Base-by-base conservation (phyloP, 768 basidiomycete genomes). In the Lentinula boryana region DNA sequence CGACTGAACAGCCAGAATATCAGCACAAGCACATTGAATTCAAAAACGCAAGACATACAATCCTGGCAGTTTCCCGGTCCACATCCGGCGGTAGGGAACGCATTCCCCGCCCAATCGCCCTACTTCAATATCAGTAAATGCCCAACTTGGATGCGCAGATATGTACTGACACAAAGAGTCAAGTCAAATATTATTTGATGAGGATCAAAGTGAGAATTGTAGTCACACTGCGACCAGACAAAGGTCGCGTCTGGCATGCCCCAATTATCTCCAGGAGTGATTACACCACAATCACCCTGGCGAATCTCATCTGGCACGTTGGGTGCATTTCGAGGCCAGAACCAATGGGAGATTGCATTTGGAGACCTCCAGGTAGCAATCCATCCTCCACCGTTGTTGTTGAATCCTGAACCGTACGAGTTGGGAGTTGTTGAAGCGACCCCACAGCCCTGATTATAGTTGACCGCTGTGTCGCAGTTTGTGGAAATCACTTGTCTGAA, bases 391-490 rank as follows among this genome's bases (percentile, higher is more conserved):
- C 80, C 78, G 13, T 68, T 70, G 12, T 38, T 32, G 66, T 87
- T 86, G 72, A 86, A 84, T 13, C 62, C 66, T 33, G 66, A 5
- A 23, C 84, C 84, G 65, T 79, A 84, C 12, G 81, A 80, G 18
- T 73, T 69, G 16, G 70, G 62, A 5, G 69, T 69, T 12, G 60
- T 66, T 65, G 80, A 78, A 2, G 69, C 65, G 21, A 81, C 81
- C 43, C 85, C 84, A 66, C 87, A 89, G 12, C 87, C 88, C 66
- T 78, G 75, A 65, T 88, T 89, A 66, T 64, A 78, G 66, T 84
- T 82, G 13, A 74, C 75, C 9, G 67, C 59, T 6, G 78, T 68
- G 63, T 87, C 77, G 69, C 86, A 87, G 64, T 80, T 68, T 6
- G 74, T 74, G 1, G 80, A 79, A 1, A 73, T 65, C 1, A 73